Conservation (phyloP, 1,284 basidiomycete genomes). For the Cryptococcus hybrid region DNA sequence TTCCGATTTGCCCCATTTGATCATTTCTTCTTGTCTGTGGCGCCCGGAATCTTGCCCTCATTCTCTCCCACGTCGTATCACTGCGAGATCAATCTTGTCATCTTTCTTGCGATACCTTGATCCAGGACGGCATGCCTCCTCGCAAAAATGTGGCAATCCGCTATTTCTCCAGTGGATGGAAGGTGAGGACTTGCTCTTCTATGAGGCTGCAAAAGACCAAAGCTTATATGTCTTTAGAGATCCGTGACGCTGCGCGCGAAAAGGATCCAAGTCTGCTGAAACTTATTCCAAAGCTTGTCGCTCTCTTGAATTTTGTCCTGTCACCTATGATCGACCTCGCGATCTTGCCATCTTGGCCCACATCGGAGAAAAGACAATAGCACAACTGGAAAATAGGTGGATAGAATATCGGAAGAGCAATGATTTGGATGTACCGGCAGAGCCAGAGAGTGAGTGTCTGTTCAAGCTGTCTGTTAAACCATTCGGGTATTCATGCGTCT, state of each 20-base stretch:
- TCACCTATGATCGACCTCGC: slow-evolving; percentile 34
- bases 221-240: slow-evolving; percentile 21
- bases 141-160: slow-evolving; percentile 44
- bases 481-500: too few species aligned
- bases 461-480: too few species aligned
- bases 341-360: slow-evolving; percentile 37
- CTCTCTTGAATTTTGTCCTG: slow-evolving; percentile 41
- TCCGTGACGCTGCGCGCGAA: slow-evolving; percentile 38
- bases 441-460: slow-evolving; percentile 25
- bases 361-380: slow-evolving; percentile 44
- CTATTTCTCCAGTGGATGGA: slow-evolving; percentile 47
- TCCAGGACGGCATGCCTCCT: slow-evolving; percentile 3
- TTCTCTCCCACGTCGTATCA: too few species aligned
- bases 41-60: too few species aligned
- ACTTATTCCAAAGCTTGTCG: slow-evolving; percentile 40
- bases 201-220: neutral
- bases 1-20: too few species aligned
- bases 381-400: slow-evolving; percentile 37
- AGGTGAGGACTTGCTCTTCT: slow-evolving; percentile 20
- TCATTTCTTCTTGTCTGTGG: too few species aligned
- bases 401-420: slow-evolving; percentile 35
- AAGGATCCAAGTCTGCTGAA: slow-evolving; percentile 37
- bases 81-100: too few species aligned
- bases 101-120: too few species aligned
- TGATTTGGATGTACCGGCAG: slow-evolving; percentile 17